A percentile compares a stretch with the other conserved stretches of the same genome.
phyloP scores from a whole-genome alignment of 768 basidiomycete species.

The Suillus subluteus region DNA sequence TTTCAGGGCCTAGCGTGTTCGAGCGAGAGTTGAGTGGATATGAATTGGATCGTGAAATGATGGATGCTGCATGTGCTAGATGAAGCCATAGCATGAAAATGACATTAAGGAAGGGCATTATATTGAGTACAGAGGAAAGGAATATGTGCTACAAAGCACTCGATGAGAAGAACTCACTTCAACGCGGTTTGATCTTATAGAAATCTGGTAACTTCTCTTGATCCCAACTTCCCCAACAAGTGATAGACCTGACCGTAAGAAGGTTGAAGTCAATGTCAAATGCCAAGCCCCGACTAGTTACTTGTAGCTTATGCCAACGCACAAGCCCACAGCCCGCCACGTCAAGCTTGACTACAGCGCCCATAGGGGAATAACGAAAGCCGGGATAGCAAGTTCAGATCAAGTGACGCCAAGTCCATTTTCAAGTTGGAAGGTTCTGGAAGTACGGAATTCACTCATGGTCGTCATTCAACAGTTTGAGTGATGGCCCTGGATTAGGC shows the following conservation, averaged over 20 bases:
- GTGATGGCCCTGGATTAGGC: not conserved
- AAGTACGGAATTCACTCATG: too few species aligned
- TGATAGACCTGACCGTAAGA: not conserved
- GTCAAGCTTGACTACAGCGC: not conserved
- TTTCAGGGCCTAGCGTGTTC: constrained; percentile 21
- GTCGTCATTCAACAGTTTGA: not conserved
- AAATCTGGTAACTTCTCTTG: not conserved
- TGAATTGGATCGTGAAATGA: constrained; percentile 20
- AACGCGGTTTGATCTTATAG: not conserved
- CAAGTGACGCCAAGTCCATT: not conserved
- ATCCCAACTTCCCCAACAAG: not conserved
- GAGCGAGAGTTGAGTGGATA: constrained; percentile 11
- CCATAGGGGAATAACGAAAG: not conserved
- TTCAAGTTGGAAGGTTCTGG: not conserved
- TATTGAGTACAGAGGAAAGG: not conserved
- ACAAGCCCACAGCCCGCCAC: not conserved
- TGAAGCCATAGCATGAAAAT: not conserved
- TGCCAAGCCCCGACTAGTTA: not conserved
- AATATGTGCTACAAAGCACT: not conserved
- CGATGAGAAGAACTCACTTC: not conserved
- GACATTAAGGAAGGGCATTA: not conserved
- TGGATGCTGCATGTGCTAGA: constrained; percentile 19
- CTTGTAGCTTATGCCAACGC: not conserved
- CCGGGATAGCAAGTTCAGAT: not conserved
- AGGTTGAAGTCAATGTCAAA: too few species aligned